Percentiles rank a stretch among this genome's conserved stretches.
phyloP scores from a whole-genome alignment of 345 rosid genomes.

The Gossypium thurberi region DNA sequence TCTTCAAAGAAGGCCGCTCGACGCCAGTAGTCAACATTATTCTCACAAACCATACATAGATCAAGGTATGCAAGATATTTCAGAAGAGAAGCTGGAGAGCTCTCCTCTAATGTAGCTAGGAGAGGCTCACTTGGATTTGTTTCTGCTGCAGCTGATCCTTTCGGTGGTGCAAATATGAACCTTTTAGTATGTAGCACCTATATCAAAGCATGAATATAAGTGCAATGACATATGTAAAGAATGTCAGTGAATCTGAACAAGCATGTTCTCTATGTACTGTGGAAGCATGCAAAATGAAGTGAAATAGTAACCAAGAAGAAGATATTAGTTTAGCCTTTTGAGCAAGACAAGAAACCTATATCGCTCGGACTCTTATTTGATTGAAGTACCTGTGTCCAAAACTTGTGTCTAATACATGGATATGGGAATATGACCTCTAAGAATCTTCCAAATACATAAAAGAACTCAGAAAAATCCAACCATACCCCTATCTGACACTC shows the following conservation, averaged over 20 bases:
- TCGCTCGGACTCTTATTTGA: too few relatives aligned
- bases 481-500: too few relatives aligned
- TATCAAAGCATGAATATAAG: slow-evolving; percentile 10
- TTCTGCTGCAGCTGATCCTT: slow-evolving; percentile 99
- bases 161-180: slow-evolving; percentile 71
- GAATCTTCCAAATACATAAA: too few relatives aligned
- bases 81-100: slow-evolving; percentile 55
- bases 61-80: slow-evolving; percentile 90
- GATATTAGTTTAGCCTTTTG: not conserved
- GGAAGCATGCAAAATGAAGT: not conserved
- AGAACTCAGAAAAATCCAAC: too few relatives aligned
- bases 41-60: slow-evolving; percentile 89
- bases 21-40: slow-evolving; percentile 87
- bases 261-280: not conserved
- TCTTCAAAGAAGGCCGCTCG: slow-evolving; percentile 96
- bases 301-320: not conserved
- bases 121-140: slow-evolving; percentile 93
- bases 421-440: too few relatives aligned
- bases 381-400: too few relatives aligned
- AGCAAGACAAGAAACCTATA: not conserved
- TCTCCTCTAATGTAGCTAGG: slow-evolving; percentile 78
- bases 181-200: slow-evolving; percentile 80
- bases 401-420: too few relatives aligned
- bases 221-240: not conserved
- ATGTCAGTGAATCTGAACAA: not conserved